Conservation (phyloP, 805 yeast genomes). For the Pichia kluyveri region DNA sequence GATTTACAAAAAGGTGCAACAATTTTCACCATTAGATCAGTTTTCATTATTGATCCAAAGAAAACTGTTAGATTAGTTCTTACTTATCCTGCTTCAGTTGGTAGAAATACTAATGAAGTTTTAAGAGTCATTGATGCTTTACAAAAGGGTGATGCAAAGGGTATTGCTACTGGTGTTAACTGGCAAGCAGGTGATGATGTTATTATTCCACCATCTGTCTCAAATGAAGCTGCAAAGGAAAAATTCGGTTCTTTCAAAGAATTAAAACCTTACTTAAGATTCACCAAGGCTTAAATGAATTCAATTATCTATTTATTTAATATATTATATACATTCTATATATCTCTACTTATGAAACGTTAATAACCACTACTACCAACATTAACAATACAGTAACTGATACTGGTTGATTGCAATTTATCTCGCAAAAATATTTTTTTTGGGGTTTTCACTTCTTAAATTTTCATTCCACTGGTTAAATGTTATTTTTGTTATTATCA, state of each 20-base stretch:
- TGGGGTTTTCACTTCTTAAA: too few species aligned
- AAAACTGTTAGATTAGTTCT: constrained; percentile 82
- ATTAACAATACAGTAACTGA: too few species aligned
- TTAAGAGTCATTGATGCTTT: constrained; percentile 84
- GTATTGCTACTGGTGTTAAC: constrained; percentile 85
- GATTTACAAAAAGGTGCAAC: constrained; percentile 57
- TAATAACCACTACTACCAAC: too few species aligned
- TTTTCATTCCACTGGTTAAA: too few species aligned
- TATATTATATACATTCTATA: too few species aligned
- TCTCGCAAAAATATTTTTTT: too few species aligned
- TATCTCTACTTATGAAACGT: too few species aligned
- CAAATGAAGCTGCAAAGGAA: constrained; percentile 68
- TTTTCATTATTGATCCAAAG: constrained; percentile 81
- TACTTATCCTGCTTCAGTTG: constrained; percentile 89
- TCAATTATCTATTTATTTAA: neutral
- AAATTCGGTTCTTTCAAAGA: constrained; percentile 81
- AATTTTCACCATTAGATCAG: constrained; percentile 85
- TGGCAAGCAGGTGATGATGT: constrained; percentile 90
- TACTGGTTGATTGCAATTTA: too few species aligned
- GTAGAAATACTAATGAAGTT: constrained; percentile 90
- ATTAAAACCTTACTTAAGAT: constrained; percentile 87
- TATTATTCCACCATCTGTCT: constrained; percentile 80
- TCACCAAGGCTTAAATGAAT: constrained; percentile 27
- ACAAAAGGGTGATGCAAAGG: constrained; percentile 74
- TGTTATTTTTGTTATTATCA: too few species aligned